Evolutionary conservation across 148 eudicot genomes (phyloP).

Genomic region (Nepenthes mirabilis): DNA sequence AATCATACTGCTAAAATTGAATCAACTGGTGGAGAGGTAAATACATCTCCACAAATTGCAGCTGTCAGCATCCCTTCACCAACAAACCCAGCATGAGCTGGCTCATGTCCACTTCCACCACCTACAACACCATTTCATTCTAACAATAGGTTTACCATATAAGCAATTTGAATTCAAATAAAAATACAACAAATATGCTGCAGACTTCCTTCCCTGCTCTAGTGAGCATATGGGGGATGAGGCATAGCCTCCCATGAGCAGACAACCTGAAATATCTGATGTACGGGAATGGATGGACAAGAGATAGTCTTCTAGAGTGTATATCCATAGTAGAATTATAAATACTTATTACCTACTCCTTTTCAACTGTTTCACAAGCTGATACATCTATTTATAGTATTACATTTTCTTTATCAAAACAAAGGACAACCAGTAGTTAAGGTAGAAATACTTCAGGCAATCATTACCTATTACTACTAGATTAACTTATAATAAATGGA

Average conservation of each 20-base stretch:
- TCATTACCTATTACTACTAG: too few relatives aligned
- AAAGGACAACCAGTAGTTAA: too few relatives aligned
- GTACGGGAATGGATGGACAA: too few relatives aligned
- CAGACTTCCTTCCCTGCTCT: background rate
- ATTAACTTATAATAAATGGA: too few relatives aligned
- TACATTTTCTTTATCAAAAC: too few relatives aligned
- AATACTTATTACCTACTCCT: too few relatives aligned
- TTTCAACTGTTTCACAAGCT: too few relatives aligned
- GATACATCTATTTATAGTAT: too few relatives aligned
- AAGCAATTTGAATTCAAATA: slow-evolving; percentile 1
- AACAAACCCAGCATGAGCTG: slow-evolving; percentile 96
- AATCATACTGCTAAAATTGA: slow-evolving; percentile 83
- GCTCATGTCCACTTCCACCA: slow-evolving; percentile 99
- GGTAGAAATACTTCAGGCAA: too few relatives aligned
- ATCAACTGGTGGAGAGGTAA: slow-evolving; percentile 90
- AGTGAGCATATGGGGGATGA: background rate
- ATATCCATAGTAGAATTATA: too few relatives aligned
- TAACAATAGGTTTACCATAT: background rate
- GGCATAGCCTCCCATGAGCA: background rate
- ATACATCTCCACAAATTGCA: slow-evolving; percentile 93
- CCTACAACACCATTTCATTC: slow-evolving; percentile 25
- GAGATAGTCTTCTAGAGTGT: too few relatives aligned
- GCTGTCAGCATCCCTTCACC: slow-evolving; percentile 99
- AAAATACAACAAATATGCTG: background rate
- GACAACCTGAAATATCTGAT: too few relatives aligned